Percentiles rank a stretch among this genome's conserved stretches.
Evolutionary conservation across 2,329 filamentous ascomycete genomes (phyloP).

Genomic region (Cladophialophora exuberans): DNA sequence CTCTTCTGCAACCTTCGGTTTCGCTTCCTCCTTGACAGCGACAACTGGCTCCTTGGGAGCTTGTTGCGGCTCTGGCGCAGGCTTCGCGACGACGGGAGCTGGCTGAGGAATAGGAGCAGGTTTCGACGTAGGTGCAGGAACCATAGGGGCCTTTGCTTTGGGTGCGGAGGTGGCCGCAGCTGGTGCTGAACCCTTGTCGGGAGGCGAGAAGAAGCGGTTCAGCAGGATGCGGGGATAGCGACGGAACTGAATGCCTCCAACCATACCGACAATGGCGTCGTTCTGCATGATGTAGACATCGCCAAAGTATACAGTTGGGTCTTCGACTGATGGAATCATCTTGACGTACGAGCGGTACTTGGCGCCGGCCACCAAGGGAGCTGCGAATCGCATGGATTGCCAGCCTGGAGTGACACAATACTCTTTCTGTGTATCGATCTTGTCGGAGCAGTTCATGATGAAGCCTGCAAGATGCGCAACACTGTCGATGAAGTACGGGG

Average conservation of each 20-base stretch:
- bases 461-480: slow-evolving; percentile 31
- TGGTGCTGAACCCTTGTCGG: not conserved
- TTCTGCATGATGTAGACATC: slow-evolving; percentile 46
- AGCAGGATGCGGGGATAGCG: slow-evolving; percentile 43
- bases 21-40: not conserved
- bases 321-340: slow-evolving; percentile 37
- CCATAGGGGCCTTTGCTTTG: not conserved
- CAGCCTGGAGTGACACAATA: slow-evolving; percentile 43
- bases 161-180: not conserved
- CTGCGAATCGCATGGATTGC: slow-evolving; percentile 34
- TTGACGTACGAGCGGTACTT: slow-evolving; percentile 40
- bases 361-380: slow-evolving; percentile 33
- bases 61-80: too few relatives aligned
- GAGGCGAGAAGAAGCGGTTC: slow-evolving; percentile 44
- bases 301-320: slow-evolving; percentile 40
- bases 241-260: slow-evolving; percentile 42
- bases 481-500: slow-evolving; percentile 35
- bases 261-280: slow-evolving; percentile 38
- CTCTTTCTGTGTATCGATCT: slow-evolving; percentile 36
- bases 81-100: too few relatives aligned
- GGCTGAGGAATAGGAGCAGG: too few relatives aligned
- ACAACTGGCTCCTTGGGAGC: too few relatives aligned
- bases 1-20: too few relatives aligned
- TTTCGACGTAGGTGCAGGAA: not conserved
- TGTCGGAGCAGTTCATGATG: slow-evolving; percentile 38